Base-by-base conservation (phyloP, 306 rosid species). In the Vicia sativa region DNA sequence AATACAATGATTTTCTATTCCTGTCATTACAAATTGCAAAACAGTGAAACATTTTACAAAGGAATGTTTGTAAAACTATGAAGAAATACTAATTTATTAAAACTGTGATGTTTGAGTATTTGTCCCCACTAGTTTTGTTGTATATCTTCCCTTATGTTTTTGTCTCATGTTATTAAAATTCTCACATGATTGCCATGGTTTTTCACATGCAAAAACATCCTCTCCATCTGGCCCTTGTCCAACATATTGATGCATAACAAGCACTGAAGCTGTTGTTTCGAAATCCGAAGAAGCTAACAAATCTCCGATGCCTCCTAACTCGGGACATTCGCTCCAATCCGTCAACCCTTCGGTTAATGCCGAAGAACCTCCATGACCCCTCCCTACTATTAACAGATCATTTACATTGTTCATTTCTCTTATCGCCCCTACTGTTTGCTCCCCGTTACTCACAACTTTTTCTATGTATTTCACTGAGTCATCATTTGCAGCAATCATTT, bases 291-390 rank as follows among this genome's bases (percentile, higher is more conserved):
- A 92, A 14, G 97, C 96, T n/a, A 92, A n/a, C 80, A 92, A 61
- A 61, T 92, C 97, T 4, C 97, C 97, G 4, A 92, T 92, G 5
- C 87, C 84, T 6, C 97, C 96, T 0, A 92, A 87, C 52, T 92
- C 97, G 0, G 95, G 96, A 26, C 90, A 92, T 57, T 89, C 97
- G 52, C 97, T 92, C 96, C 96, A 89, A 72, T 85, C 96, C 0
- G 87, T 86, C 1, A 92, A 38, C 3, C 98, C 98, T 0, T 90
- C 95, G 0, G 82, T 89, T 11, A 92, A 65, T 0, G 91, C 81
- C 2, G 97, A 85, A 42, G 61, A 5, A 35, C 52, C 14, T 2
- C 90, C 90, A 50, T 92, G 92, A 15, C 95, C 95, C 71, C 92
- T 87, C 13, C 97, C 97, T 5, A 92, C 95, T 70, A 92, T 84